Evolutionary conservation across 2,329 filamentous ascomycete genomes (phyloP).

Genomic region (Colletotrichum cordylinicola): DNA sequence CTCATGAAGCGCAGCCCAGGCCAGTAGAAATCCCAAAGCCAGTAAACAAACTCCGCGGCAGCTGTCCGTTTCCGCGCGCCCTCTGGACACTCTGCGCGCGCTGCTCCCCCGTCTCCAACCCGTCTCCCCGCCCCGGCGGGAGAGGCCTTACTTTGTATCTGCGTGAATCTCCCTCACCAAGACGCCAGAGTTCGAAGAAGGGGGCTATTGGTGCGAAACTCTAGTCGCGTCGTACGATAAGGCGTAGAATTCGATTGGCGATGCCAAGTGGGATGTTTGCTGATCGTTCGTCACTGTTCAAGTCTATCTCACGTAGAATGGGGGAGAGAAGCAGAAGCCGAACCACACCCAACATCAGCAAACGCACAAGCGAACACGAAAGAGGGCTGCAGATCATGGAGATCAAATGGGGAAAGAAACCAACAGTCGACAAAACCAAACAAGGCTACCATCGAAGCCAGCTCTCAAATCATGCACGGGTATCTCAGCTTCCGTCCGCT

Average conservation of each 20-base stretch:
- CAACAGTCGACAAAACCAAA: background rate
- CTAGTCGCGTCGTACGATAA: background rate
- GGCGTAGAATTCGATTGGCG: background rate
- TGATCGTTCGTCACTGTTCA: background rate
- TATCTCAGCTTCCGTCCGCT: slow-evolving; percentile 17
- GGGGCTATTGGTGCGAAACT: background rate
- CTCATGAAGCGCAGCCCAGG: background rate
- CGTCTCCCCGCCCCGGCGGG: background rate
- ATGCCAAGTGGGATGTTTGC: background rate
- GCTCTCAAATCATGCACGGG: slow-evolving; percentile 4
- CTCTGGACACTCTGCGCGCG: background rate
- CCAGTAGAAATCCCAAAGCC: background rate
- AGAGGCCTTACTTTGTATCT: background rate
- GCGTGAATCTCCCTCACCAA: background rate
- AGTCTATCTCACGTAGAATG: background rate
- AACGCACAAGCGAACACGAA: background rate
- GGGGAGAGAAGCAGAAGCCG: background rate
- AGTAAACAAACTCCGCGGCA: background rate
- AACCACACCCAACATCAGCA: background rate
- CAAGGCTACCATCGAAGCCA: background rate
- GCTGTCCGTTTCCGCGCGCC: background rate
- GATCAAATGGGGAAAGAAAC: background rate
- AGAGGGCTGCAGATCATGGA: background rate
- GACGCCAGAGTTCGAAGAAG: background rate
- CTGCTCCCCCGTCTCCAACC: background rate